Percentiles rank a stretch among this genome's conserved stretches.
These are phyloP conservation scores for Pseudohalonectria lignicola DNA, from an alignment of 2,329 filamentous ascomycete species.

Conservation along the genomic window DNA sequence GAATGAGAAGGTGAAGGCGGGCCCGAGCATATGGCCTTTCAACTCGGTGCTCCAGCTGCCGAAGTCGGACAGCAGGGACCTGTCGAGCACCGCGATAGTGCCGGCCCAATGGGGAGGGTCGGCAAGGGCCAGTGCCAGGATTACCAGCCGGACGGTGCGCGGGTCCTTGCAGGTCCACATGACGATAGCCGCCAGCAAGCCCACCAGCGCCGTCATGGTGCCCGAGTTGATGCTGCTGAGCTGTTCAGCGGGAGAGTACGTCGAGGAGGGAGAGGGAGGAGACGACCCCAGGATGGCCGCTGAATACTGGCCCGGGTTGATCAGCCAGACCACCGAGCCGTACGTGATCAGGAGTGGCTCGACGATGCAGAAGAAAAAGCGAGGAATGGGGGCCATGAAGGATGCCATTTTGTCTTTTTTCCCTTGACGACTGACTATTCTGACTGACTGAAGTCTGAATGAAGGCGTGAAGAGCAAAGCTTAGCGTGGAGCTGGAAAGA, in stretches of 20 bases:
- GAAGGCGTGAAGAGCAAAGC: no score
- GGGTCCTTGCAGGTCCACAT: constrained; percentile 2
- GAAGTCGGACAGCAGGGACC: not conserved
- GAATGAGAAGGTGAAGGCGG: not conserved
- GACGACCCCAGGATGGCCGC: not conserved
- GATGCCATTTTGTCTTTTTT: constrained; percentile 2
- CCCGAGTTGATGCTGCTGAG: not conserved
- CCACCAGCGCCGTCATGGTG: not conserved
- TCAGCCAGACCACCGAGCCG: not conserved
- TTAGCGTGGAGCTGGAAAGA: no score
- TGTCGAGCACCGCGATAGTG: not conserved
- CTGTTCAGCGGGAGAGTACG: constrained; percentile 1
- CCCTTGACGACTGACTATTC: no score
- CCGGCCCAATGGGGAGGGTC: not conserved
- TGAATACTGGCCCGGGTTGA: constrained; percentile 2
- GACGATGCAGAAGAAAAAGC: constrained; percentile 3
- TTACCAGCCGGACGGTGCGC: not conserved
- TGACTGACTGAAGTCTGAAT: no score
- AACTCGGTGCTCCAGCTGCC: constrained; percentile 1
- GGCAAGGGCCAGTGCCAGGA: not conserved
- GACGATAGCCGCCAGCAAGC: not conserved
- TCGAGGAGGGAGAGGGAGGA: not conserved
- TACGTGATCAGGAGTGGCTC: not conserved
- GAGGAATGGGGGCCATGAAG: constrained; percentile 3
- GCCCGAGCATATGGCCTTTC: constrained; percentile 1